Percentiles rank a stretch among this genome's conserved stretches.
Evolutionary conservation across 768 basidiomycete species (phyloP).

Genomic region (Psilocybe cyanescens): DNA sequence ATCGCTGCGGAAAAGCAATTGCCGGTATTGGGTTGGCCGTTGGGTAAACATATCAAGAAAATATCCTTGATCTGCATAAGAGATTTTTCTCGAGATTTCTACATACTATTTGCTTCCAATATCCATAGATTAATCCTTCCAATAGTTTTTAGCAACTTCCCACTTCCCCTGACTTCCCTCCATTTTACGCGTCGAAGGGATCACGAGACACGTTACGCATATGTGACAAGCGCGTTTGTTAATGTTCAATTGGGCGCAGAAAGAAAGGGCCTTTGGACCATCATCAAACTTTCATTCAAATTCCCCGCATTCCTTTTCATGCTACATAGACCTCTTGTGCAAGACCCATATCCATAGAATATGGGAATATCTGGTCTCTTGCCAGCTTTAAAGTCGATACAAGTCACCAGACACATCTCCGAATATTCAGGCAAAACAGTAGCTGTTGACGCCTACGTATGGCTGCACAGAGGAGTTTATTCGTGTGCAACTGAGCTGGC

Average conservation of each 20-base stretch:
- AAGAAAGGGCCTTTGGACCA: not conserved
- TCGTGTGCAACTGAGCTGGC: constrained; percentile 91
- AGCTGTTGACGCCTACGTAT: constrained; percentile 95
- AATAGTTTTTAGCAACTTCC: too few species aligned
- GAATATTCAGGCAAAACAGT: constrained; percentile 85
- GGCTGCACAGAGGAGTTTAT: constrained; percentile 89
- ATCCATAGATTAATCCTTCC: too few species aligned
- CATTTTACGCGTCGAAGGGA: constrained; percentile 2
- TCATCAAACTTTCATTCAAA: not conserved
- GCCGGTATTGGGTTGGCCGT: constrained; percentile 65
- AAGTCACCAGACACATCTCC: constrained; percentile 74
- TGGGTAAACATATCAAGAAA: constrained; percentile 34
- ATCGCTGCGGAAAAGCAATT: constrained; percentile 56
- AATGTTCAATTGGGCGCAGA: not conserved
- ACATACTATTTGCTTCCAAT: too few species aligned
- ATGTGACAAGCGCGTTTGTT: constrained; percentile 17
- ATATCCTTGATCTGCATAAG: too few species aligned
- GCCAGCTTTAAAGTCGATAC: constrained; percentile 89
- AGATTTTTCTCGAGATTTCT: too few species aligned
- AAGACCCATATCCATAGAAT: constrained; percentile 6
- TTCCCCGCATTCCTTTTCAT: constrained; percentile 7
- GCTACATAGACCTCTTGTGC: not conserved
- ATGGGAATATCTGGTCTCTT: constrained; percentile 96
- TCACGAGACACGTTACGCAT: constrained; percentile 5
- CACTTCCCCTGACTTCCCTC: too few species aligned